These are phyloP conservation scores for Dioscorea zingiberensis DNA, from an alignment of 106 monocot species.

Conservation along the genomic window DNA sequence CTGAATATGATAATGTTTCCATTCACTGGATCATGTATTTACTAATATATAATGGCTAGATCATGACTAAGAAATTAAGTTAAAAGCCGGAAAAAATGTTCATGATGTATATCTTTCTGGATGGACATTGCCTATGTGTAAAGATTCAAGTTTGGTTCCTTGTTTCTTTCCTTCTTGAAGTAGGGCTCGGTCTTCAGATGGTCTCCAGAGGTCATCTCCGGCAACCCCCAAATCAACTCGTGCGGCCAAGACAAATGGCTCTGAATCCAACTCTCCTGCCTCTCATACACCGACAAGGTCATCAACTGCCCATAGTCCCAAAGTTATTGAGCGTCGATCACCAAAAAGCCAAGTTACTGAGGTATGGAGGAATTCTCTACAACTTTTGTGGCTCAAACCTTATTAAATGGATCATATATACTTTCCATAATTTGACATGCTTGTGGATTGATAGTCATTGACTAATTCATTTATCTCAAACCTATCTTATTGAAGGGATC, in stretches of 20 bases:
- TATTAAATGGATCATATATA: background rate
- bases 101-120: too few species aligned
- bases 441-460: background rate
- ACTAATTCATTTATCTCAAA: background rate
- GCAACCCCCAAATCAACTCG: constrained; percentile 46
- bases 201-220: constrained; percentile 53
- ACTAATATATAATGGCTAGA: too few species aligned
- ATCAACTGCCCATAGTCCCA: constrained; percentile 45
- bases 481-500: background rate
- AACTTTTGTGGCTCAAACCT: background rate
- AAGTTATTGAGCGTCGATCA: constrained; percentile 38
- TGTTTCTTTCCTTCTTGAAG: constrained; percentile 1
- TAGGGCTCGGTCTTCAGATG: constrained; percentile 55
- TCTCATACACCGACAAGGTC: constrained; percentile 15
- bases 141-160: background rate
- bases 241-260: constrained; percentile 15
- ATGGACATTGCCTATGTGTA: too few species aligned
- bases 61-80: too few species aligned
- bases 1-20: too few species aligned
- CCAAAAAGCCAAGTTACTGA: constrained; percentile 50
- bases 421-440: background rate
- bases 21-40: too few species aligned
- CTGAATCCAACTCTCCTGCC: constrained; percentile 41
- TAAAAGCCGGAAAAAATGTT: too few species aligned
- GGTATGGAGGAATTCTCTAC: constrained; percentile 17